phyloP scores from a whole-genome alignment of 345 rosid genomes.

The Zanthoxylum bungeanum region DNA sequence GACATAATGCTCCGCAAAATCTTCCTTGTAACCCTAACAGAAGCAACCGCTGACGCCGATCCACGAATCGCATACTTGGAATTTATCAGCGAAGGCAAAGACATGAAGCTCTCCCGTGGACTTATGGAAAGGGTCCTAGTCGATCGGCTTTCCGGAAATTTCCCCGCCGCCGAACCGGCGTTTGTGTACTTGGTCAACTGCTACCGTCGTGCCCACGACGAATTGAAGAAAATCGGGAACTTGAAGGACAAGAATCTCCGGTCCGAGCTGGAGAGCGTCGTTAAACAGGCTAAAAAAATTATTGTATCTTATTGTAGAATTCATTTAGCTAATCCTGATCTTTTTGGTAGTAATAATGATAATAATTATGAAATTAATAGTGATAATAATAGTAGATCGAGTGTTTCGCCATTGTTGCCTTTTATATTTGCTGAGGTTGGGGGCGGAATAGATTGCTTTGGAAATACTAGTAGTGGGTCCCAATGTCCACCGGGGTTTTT shows the following conservation, averaged over 20 bases:
- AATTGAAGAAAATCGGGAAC: constrained; percentile 68
- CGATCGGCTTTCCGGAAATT: constrained; percentile 79
- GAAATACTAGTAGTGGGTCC: constrained; percentile 35
- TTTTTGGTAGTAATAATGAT: background rate
- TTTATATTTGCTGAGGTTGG: constrained; percentile 63
- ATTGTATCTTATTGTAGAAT: constrained; percentile 73
- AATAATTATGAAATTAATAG: background rate
- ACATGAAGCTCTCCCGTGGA: constrained; percentile 63
- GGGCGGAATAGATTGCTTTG: constrained; percentile 56
- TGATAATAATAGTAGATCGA: constrained; percentile 21
- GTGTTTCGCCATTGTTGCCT: constrained; percentile 59
- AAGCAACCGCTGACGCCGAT: constrained; percentile 39
- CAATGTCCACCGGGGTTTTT: constrained; percentile 74
- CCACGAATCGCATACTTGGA: constrained; percentile 62
- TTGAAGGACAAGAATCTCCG: constrained; percentile 78
- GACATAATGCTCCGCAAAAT: constrained; percentile 87
- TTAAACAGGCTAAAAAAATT: constrained; percentile 64
- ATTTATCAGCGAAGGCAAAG: constrained; percentile 86
- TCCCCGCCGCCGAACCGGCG: constrained; percentile 52
- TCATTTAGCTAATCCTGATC: constrained; percentile 72
- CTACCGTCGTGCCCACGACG: constrained; percentile 76
- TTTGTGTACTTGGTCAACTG: constrained; percentile 73
- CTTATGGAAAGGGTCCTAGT: constrained; percentile 71
- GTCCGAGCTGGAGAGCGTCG: constrained; percentile 59
- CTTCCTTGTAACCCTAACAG: constrained; percentile 57